These are phyloP conservation scores for Fusarium sp. DNA, from an alignment of 2,329 filamentous ascomycete genomes.

Conservation along the genomic window DNA sequence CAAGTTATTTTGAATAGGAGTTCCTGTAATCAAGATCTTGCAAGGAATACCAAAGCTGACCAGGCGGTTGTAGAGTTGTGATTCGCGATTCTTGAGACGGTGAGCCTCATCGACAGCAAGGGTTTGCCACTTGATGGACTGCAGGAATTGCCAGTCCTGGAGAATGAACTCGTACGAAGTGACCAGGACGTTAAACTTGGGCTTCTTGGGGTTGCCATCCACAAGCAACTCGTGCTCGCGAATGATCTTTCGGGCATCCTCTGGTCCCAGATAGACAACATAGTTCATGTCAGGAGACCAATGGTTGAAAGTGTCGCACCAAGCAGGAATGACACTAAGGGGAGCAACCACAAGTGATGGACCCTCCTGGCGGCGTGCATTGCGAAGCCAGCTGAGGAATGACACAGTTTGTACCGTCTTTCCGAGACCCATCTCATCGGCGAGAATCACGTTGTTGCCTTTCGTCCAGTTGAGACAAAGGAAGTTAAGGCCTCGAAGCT, in stretches of 20 bases:
- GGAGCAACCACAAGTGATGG: slow-evolving; percentile 98
- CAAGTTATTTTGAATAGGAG: slow-evolving; percentile 96
- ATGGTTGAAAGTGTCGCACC: slow-evolving; percentile 96
- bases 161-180: slow-evolving; percentile 98
- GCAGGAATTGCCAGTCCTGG: slow-evolving; percentile 83
- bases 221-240: slow-evolving; percentile 89
- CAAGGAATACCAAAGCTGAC: slow-evolving; percentile 88
- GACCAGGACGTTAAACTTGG: slow-evolving; percentile 96
- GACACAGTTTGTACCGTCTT: slow-evolving; percentile 98
- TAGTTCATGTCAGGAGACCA: slow-evolving; percentile 98
- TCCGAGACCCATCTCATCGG: slow-evolving; percentile 97
- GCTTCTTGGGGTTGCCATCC: slow-evolving; percentile 86
- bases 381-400: slow-evolving; percentile 96
- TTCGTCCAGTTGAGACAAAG: slow-evolving; percentile 95
- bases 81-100: slow-evolving; percentile 94
- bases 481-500: slow-evolving; percentile 94
- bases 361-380: slow-evolving; percentile 88
- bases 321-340: slow-evolving; percentile 95
- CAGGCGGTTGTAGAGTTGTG: slow-evolving; percentile 88
- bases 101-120: slow-evolving; percentile 97
- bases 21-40: slow-evolving; percentile 93
- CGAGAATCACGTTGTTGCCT: slow-evolving; percentile 94
- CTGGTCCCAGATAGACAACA: slow-evolving; percentile 93
- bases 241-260: slow-evolving; percentile 86
- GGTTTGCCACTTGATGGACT: slow-evolving; percentile 96